Base-by-base conservation (phyloP, 2,329 filamentous ascomycete species). In the Penicillium nordicum region DNA sequence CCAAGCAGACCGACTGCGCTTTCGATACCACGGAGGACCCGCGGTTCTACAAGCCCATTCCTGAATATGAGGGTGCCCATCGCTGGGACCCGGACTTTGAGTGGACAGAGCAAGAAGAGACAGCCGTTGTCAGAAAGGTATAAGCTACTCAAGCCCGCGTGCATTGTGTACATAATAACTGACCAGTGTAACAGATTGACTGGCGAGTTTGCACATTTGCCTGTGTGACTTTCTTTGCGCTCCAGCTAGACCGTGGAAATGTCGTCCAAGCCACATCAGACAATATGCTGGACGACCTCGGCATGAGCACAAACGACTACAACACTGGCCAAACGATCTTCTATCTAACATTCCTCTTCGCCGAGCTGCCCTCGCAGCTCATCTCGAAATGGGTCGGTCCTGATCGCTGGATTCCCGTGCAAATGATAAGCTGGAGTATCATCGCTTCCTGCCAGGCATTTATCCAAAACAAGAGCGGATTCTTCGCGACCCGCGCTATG, bases 171-270 rank as follows among this genome's bases (percentile, higher is more conserved):
- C 9, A 21, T 12, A 18, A 18, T n/a, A 3, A 21, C 18, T 57
- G 8, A 55, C 12, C 5, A 0, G 9, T 30, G 32, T 29, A 12
- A 16, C 37, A 76, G 75, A 74, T 79, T 51, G 77, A 79, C 53
- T 65, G 67, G 57, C 69, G 72, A 5, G 66, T 79, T 18, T 76
- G 73, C 56, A 72, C 74, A 12, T 80, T 72, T 61, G 70, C 70
- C 53, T 84, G 82, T 56, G 59, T 85, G 32, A 85, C 85, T 70
- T 87, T 88, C 71, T 86, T 87, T 55, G 83, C 82, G 0, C 75
- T 88, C 5, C 84, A 88, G 65, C 73, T 88, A 8, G 85, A 87
- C 67, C 77, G 86, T 46, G 84, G 84, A 50, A 88, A 88, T 64
- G 73, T 88, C 12, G 68, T 65, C 53, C 85, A 86, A 62, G 85